Evolutionary conservation across 2,329 filamentous ascomycete genomes (phyloP).

Genomic region (Didymella sp.): DNA sequence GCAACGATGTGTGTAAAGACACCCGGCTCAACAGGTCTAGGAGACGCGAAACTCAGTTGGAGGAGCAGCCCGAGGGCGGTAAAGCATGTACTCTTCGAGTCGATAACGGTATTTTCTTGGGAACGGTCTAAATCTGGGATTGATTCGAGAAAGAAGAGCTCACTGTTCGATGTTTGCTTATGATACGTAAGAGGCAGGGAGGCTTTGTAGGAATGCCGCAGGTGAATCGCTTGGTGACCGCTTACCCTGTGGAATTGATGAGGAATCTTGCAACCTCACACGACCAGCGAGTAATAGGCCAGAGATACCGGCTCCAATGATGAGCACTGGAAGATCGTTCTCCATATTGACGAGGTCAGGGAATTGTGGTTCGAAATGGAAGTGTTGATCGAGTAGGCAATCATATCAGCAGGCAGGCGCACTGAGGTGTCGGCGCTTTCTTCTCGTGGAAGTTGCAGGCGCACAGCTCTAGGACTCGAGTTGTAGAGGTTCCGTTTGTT

Average conservation of each 20-base stretch:
- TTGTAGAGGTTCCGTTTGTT: not conserved
- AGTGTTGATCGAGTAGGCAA: not conserved
- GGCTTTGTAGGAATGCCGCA: not conserved
- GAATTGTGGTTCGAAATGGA: not conserved
- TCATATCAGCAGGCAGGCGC: slow-evolving; percentile 11
- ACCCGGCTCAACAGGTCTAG: no score
- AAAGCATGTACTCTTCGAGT: no score
- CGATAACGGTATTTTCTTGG: no score
- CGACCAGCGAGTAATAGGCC: slow-evolving; percentile 29
- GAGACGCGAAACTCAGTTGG: no score
- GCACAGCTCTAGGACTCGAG: not conserved
- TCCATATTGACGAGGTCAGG: not conserved
- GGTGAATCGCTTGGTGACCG: not conserved
- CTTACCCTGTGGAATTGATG: not conserved
- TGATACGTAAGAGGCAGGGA: not conserved
- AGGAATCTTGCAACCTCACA: not conserved
- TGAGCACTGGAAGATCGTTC: slow-evolving; percentile 24
- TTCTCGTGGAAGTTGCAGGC: slow-evolving; percentile 2
- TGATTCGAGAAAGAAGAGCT: no score
- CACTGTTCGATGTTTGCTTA: no score
- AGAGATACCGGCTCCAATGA: slow-evolving; percentile 33
- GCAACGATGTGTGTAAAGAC: no score
- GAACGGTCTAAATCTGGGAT: no score
- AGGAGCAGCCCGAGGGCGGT: no score
- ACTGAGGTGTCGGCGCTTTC: slow-evolving; percentile 8